Percentiles rank a stretch among this genome's conserved stretches.
Evolutionary conservation across 192 early-diverging fungal genomes (phyloP).

Genomic region (Coemansia sp.): DNA sequence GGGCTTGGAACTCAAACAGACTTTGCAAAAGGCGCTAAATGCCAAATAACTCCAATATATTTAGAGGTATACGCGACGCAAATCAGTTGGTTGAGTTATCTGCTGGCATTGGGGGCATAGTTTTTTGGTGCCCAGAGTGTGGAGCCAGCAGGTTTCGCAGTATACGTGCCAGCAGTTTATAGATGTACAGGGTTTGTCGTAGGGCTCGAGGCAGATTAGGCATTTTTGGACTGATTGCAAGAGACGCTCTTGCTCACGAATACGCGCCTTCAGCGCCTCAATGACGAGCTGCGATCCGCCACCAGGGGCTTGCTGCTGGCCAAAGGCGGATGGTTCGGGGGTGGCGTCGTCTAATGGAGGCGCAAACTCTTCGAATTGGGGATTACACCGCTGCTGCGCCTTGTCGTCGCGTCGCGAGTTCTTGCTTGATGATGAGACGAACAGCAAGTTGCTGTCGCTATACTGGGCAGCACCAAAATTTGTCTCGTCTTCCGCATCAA

Average conservation of each 20-base stretch:
- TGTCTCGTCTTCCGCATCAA: conserved; percentile 75
- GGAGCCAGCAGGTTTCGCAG: conserved; percentile 87
- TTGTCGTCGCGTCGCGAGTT: conserved; percentile 26
- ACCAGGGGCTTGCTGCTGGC: background rate
- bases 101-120: conserved; percentile 88
- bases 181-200: conserved; percentile 68
- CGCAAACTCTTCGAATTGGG: conserved; percentile 22
- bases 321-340: background rate
- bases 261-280: conserved; percentile 72
- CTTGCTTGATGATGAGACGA: conserved; percentile 3
- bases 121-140: conserved; percentile 79
- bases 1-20: conserved; percentile 58
- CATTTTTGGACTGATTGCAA: conserved; percentile 60
- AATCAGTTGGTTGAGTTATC: conserved; percentile 78
- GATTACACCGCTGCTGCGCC: conserved; percentile 45
- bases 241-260: conserved; percentile 62
- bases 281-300: conserved; percentile 62
- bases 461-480: conserved; percentile 75
- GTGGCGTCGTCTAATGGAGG: background rate
- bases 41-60: background rate
- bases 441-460: conserved; percentile 64
- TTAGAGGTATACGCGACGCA: conserved; percentile 80
- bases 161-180: conserved; percentile 92
- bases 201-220: conserved; percentile 76
- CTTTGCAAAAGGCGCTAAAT: conserved; percentile 17